Percentiles rank a stretch among this genome's conserved stretches.
phyloP scores from a whole-genome alignment of 2,329 filamentous ascomycete species.

The Pyrenophora seminiperda region DNA sequence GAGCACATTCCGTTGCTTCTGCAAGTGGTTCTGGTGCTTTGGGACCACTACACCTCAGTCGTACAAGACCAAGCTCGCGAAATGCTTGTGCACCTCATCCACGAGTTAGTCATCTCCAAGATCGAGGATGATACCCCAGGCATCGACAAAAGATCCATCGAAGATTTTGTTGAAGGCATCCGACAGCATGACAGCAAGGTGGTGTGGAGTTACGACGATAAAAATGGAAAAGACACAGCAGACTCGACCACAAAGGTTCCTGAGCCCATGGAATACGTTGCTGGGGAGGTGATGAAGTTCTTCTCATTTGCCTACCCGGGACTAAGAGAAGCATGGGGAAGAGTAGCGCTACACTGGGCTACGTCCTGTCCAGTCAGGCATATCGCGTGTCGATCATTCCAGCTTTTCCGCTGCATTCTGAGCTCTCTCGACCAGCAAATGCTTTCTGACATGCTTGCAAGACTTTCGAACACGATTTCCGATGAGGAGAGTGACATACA shows the following conservation, averaged over 20 bases:
- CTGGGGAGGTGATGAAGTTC: conserved; percentile 79
- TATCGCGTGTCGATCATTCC: conserved; percentile 94
- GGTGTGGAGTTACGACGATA: conserved; percentile 94
- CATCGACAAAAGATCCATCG: conserved; percentile 75
- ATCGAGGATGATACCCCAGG: conserved; percentile 70
- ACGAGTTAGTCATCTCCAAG: conserved; percentile 85
- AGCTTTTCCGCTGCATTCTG: conserved; percentile 92
- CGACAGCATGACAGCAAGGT: conserved; percentile 82
- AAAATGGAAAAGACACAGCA: conserved; percentile 72
- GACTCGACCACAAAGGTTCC: conserved; percentile 81
- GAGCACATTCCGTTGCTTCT: conserved; percentile 85
- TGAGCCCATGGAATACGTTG: conserved; percentile 82
- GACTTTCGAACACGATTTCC: conserved; percentile 94
- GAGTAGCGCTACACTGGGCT: conserved; percentile 89
- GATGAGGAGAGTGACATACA: conserved; percentile 93
- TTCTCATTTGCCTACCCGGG: conserved; percentile 84
- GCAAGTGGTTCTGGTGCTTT: conserved; percentile 89
- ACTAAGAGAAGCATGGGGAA: conserved; percentile 89
- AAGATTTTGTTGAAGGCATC: conserved; percentile 85
- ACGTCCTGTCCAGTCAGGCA: conserved; percentile 95
- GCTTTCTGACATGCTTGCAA: conserved; percentile 94
- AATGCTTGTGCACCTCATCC: conserved; percentile 96
- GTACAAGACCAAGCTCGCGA: conserved; percentile 97
- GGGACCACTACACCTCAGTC: conserved; percentile 94
- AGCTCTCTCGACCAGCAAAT: conserved; percentile 89